phyloP scores from a whole-genome alignment of 805 yeast species.

The Monosporozyma yasuniensis region DNA sequence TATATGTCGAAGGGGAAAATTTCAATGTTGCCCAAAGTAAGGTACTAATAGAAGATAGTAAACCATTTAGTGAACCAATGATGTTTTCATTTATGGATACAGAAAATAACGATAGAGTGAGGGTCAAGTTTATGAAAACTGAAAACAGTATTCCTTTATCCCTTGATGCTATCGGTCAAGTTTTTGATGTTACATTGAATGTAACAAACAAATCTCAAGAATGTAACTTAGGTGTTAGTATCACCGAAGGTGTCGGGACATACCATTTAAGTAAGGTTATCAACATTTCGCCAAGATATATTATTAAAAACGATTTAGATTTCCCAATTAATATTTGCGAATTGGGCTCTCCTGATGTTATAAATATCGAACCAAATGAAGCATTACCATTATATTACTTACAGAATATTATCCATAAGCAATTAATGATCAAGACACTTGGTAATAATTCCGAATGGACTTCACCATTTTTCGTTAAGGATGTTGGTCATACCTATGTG shows the following conservation, averaged over 20 bases:
- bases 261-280: slow-evolving; percentile 71
- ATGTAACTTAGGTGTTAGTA: slow-evolving; percentile 63
- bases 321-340: slow-evolving; percentile 54
- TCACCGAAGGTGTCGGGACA: slow-evolving; percentile 78
- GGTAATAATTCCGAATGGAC: slow-evolving; percentile 65
- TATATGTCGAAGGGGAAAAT: slow-evolving; percentile 49
- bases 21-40: slow-evolving; percentile 44
- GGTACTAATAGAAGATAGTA: slow-evolving; percentile 24
- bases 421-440: slow-evolving; percentile 49
- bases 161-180: slow-evolving; percentile 85
- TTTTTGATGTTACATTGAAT: slow-evolving; percentile 47
- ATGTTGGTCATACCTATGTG: slow-evolving; percentile 72
- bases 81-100: slow-evolving; percentile 77
- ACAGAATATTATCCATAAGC: slow-evolving; percentile 44
- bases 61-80: slow-evolving; percentile 42
- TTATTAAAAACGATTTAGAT: slow-evolving; percentile 53
- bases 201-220: slow-evolving; percentile 47
- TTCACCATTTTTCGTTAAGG: slow-evolving; percentile 76
- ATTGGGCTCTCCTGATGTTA: slow-evolving; percentile 49
- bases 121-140: slow-evolving; percentile 58
- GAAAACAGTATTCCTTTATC: slow-evolving; percentile 65
- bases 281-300: slow-evolving; percentile 73
- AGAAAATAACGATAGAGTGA: slow-evolving; percentile 57
- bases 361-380: slow-evolving; percentile 39
- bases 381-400: slow-evolving; percentile 56